Evolutionary conservation across 129 eudicot genomes (phyloP), one percentile per base, ranked within the genome.

Genomic region (Ambrosia artemisiifolia): DNA sequence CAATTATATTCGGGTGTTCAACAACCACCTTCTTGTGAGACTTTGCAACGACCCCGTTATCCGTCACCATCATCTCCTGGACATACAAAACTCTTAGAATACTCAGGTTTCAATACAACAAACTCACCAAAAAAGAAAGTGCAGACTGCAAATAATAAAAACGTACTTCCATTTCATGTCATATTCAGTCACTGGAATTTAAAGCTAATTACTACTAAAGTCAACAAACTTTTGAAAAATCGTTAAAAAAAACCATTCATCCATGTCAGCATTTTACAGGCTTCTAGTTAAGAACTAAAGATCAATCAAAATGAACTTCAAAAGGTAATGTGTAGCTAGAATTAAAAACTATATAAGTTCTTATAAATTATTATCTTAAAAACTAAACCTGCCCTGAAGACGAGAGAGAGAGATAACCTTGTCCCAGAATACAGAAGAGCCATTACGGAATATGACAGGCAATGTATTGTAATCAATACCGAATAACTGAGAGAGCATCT

Each of bases 361-460:
- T 49, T 9, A 40, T 57, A 4, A 61, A 12, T 61, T 12, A 49
- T 42, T 7, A n/a, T 11, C 7, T 55, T 3, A 24, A 28, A 11
- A 11, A 4, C 20, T 56, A 9, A 56, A n/a, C 5, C 10, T 9
- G 63, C 14, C 34, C 6, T 11, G 34, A 48, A 48, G 10, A 51
- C 16, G 28, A 74, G 30, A 57, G 50, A 67, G 47, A 67, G 62
- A 62, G 30, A 44, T 36, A 54, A 89, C 96, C 87, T 80, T 76
- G 64, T 87, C 87, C 86, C 92, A 73, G 73, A 78, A 90, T 77
- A 95, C 88, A 70, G 90, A 90, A 47, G 99, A 95, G 17, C 99
- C 99, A 16, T 74, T 79, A 34, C 94, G 95, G 66, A 88, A 95
- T 85, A 95, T 95, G 72, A 71, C 13, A 0, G 88, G 89, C 54